Base-by-base conservation (phyloP, 2,329 filamentous ascomycete genomes). In the Diplodia corticola region DNA sequence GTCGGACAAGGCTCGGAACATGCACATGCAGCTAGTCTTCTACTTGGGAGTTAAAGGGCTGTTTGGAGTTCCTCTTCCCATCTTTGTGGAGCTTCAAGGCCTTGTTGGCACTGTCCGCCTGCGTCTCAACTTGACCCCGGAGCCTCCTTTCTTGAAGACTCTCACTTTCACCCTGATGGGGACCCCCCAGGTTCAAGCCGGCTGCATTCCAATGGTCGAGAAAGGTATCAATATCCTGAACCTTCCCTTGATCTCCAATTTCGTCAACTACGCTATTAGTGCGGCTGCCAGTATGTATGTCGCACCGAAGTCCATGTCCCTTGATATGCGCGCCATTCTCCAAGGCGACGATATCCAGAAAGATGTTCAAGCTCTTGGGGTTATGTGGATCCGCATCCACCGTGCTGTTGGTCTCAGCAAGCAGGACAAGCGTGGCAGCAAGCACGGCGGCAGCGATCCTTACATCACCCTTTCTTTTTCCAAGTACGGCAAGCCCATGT, bases 401-500 rank as follows among this genome's bases (percentile, higher is more conserved):
- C 91, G 91, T 71, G 95, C 94, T 12, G 83, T 87, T 22, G 93
- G 91, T 0, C 84, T 99, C 67, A 96, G 92, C 82, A 97, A 97
- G 79, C 94, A 97, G 75, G 95, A 99, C 75, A 83, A 80, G 63
- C 88, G 91, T 67, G 93, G 93, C 48, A 93, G 89, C 73, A 85
- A 89, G 63, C 91, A 92, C 20, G 94, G 95, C 37, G 94, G 94
- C 51, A 96, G 91, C 60, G 95, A 99, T 71, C 93, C 94, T 0
- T 98, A 98, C 77, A 96, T 98, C 75, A 97, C 94, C 35, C 85
- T 98, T 40, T 90, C 91, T 48, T 98, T 96, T 82, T 96, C 92
- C 73, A 97, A 98, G 77, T 98, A 97, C 72, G 91, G 91, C 66
- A 99, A 99, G 80, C 94, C 94, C 1, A 96, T 97, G 86, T 98